These are phyloP conservation scores for Vitis hybrid DNA, from an alignment of 177 flowering plant genomes.

Conservation along the genomic window DNA sequence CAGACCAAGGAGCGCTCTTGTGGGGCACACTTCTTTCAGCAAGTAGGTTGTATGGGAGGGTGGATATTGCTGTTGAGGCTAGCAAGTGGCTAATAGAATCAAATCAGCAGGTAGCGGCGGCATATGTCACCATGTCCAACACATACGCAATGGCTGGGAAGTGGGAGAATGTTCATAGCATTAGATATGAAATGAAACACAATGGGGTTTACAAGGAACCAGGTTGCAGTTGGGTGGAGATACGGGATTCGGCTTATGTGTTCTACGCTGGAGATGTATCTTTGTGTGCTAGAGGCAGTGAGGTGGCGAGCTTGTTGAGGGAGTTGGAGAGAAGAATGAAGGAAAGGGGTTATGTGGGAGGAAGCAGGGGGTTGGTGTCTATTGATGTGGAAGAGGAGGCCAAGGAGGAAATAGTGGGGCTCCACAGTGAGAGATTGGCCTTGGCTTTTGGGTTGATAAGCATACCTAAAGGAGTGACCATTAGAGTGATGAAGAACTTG, in stretches of 20 bases:
- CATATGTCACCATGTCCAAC: slow-evolving; percentile 67
- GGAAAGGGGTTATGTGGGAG: slow-evolving; percentile 50
- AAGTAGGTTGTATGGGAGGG: slow-evolving; percentile 54
- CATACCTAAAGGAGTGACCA: slow-evolving; percentile 48
- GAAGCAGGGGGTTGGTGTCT: slow-evolving; percentile 40
- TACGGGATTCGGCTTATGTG: slow-evolving; percentile 35
- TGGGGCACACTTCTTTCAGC: slow-evolving; percentile 71
- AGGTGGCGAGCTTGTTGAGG: slow-evolving; percentile 37
- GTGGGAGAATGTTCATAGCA: slow-evolving; percentile 45
- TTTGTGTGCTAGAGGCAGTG: slow-evolving; percentile 30
- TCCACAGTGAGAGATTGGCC: slow-evolving; percentile 75
- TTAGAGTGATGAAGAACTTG: slow-evolving; percentile 69
- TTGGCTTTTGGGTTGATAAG: slow-evolving; percentile 59
- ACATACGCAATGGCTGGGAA: slow-evolving; percentile 51
- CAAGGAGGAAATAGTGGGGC: slow-evolving; percentile 41
- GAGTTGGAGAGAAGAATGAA: slow-evolving; percentile 52
- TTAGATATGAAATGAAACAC: slow-evolving; percentile 51
- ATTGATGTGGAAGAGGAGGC: slow-evolving; percentile 72
- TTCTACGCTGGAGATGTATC: slow-evolving; percentile 55
- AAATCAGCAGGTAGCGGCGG: slow-evolving; percentile 47
- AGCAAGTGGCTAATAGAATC: slow-evolving; percentile 45
- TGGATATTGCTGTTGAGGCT: slow-evolving; percentile 63
- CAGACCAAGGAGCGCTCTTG: slow-evolving; percentile 41
- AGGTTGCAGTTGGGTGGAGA: slow-evolving; percentile 78
- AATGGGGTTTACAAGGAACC: slow-evolving; percentile 57